Evolutionary conservation across 2,329 filamentous ascomycete species (phyloP).

Genomic region (Arthrobotrys pseudoclavata): DNA sequence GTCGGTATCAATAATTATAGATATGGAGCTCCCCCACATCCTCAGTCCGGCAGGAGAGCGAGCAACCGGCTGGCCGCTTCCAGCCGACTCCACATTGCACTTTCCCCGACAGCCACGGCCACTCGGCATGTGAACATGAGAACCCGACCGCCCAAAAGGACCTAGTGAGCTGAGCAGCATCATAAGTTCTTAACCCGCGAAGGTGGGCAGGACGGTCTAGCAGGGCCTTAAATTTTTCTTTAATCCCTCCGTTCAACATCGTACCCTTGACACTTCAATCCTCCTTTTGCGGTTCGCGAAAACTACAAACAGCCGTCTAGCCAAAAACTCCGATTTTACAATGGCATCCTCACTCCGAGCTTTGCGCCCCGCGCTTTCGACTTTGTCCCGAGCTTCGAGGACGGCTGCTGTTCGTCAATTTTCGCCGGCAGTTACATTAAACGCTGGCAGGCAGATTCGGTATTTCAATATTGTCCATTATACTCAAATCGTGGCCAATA

Average conservation of each 20-base stretch:
- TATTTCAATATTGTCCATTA: not conserved
- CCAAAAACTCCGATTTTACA: conserved; percentile 5
- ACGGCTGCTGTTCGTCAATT: conserved; percentile 45
- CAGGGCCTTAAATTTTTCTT: conserved; percentile 34
- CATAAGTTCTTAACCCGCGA: conserved; percentile 31
- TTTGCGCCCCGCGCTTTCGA: conserved; percentile 55
- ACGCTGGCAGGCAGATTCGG: conserved; percentile 55
- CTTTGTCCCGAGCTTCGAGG: conserved; percentile 50
- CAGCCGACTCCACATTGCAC: conserved; percentile 46
- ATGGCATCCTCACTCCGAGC: conserved; percentile 55
- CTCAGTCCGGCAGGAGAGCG: conserved; percentile 37
- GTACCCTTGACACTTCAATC: conserved; percentile 15
- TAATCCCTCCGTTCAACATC: conserved; percentile 23
- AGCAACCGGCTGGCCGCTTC: conserved; percentile 44
- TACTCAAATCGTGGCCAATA: not conserved
- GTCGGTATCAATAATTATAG: not conserved
- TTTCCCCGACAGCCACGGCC: conserved; percentile 15
- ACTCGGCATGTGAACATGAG: conserved; percentile 50
- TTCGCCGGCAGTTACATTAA: conserved; percentile 42
- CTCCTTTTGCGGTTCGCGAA: conserved; percentile 8
- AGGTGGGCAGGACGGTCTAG: not conserved
- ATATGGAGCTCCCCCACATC: conserved; percentile 33
- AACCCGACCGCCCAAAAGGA: conserved; percentile 3
- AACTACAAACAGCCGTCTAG: not conserved
- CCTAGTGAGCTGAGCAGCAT: conserved; percentile 23